These are phyloP conservation scores for Geotrichum klebahnii DNA, from an alignment of 1,139 yeast species.

Conservation along the genomic window DNA sequence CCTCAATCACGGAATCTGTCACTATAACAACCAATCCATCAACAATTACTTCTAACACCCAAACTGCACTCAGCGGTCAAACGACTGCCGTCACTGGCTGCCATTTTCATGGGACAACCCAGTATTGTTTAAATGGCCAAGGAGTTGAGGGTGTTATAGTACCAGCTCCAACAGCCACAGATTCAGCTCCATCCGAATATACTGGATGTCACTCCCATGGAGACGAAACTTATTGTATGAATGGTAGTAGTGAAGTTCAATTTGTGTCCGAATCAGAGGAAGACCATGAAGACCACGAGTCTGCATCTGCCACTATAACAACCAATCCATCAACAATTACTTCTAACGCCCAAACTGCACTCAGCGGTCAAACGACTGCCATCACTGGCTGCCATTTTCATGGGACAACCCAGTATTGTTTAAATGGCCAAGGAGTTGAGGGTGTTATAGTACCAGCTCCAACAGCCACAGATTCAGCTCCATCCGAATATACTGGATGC, in stretches of 20 bases:
- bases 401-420: slow-evolving; percentile 8
- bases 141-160: slow-evolving; percentile 39
- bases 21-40: no score
- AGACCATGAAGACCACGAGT: no score
- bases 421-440: slow-evolving; percentile 10
- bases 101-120: slow-evolving; percentile 37
- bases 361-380: no score
- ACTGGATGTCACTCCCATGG: slow-evolving; percentile 40
- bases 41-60: no score
- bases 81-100: slow-evolving; percentile 34
- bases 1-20: no score
- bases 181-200: slow-evolving; percentile 33
- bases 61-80: no score
- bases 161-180: slow-evolving; percentile 36
- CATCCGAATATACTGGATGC: slow-evolving; percentile 15
- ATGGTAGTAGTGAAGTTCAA: slow-evolving; percentile 28
- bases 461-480: slow-evolving; percentile 16
- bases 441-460: slow-evolving; percentile 14
- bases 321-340: no score
- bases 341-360: no score
- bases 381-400: slow-evolving; percentile 19
- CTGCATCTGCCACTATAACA: no score
- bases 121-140: slow-evolving; percentile 34
- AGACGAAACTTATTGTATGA: slow-evolving; percentile 34
- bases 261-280: no score